Conservation (phyloP, 352 stramenopile genomes). For the Pythium coloratum region DNA sequence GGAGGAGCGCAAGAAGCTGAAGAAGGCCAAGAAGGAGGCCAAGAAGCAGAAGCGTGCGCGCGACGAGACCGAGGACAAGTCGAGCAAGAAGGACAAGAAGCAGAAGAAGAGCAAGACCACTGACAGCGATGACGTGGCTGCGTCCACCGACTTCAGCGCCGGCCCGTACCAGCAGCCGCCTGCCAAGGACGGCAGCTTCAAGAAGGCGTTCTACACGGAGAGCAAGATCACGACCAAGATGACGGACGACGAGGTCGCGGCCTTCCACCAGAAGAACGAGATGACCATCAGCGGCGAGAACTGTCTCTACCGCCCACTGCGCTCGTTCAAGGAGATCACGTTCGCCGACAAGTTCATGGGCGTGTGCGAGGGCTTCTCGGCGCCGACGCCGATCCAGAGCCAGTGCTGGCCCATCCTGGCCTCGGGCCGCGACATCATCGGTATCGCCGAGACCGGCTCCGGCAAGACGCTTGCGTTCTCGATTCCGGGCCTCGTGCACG, state of each 20-base stretch:
- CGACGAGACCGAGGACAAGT: constrained; percentile 12
- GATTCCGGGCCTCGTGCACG: constrained; percentile 91
- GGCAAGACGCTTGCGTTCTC: constrained; percentile 98
- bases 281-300: constrained; percentile 86
- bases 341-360: constrained; percentile 89
- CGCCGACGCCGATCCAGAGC: constrained; percentile 97
- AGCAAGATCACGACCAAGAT: constrained; percentile 65
- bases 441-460: constrained; percentile 92
- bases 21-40: constrained; percentile 43
- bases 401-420: constrained; percentile 95
- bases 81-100: constrained; percentile 45
- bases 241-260: constrained; percentile 76
- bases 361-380: constrained; percentile 85
- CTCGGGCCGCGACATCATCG: constrained; percentile 87
- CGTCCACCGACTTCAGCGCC: constrained; percentile 59
- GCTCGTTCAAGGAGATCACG: constrained; percentile 67
- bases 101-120: constrained; percentile 37
- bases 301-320: constrained; percentile 86
- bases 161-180: constrained; percentile 75
- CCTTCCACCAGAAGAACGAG: constrained; percentile 85
- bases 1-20: constrained; percentile 30
- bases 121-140: constrained; percentile 13
- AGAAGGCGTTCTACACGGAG: constrained; percentile 87
- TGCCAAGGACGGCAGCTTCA: constrained; percentile 68
- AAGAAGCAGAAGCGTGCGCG: constrained; percentile 47